These are phyloP conservation scores for Rhodamnia rubescens DNA, from an alignment of 345 rosid genomes.

Conservation along the genomic window DNA sequence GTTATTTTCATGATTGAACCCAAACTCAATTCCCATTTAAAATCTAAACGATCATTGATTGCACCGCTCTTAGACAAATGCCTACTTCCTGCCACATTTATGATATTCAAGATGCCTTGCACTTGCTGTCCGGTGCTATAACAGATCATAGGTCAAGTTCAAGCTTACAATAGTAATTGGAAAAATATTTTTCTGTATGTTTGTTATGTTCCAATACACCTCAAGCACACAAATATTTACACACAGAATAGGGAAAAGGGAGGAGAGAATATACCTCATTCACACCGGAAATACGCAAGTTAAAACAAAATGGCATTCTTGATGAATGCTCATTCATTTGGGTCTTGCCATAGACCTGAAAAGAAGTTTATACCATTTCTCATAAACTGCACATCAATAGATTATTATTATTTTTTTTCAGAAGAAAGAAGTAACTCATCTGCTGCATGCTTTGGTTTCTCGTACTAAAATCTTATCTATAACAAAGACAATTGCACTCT, in stretches of 20 bases:
- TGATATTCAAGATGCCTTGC: constrained; percentile 91
- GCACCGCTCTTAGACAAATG: constrained; percentile 95
- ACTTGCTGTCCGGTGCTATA: constrained; percentile 92
- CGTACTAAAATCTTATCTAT: not conserved
- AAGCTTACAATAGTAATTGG: not conserved
- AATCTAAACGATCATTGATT: constrained; percentile 61
- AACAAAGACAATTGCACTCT: not conserved
- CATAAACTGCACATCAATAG: not conserved
- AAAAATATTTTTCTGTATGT: not conserved
- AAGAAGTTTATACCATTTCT: not conserved
- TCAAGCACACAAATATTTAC: not conserved
- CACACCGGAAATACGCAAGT: constrained; percentile 73
- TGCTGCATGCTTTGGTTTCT: not conserved
- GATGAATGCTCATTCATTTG: constrained; percentile 97
- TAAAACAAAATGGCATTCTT: constrained; percentile 88
- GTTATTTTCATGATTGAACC: no score
- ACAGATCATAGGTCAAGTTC: not conserved
- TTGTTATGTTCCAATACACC: not conserved
- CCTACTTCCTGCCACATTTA: constrained; percentile 97
- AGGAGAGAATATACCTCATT: constrained; percentile 47
- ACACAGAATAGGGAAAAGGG: not conserved
- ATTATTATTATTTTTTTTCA: not conserved
- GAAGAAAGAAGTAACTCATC: not conserved
- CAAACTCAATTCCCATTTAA: no score
- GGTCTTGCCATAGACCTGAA: constrained; percentile 91